Base-by-base conservation (phyloP, 495 filamentous ascomycete genomes). In the Hyphodiscus hymeniophilus region DNA sequence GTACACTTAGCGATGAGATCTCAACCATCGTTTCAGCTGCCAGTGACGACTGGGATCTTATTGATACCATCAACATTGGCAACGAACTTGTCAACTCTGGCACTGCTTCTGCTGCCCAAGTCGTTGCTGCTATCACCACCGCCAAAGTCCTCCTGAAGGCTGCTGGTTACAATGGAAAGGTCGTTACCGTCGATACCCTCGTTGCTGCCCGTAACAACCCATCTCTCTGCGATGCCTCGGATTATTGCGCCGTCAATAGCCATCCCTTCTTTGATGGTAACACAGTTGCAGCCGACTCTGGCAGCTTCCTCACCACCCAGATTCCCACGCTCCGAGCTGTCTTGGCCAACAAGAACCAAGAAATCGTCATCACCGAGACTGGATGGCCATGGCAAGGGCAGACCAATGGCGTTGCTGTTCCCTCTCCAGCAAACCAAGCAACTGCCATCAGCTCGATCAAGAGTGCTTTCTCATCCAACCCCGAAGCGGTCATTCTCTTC, bases 191-290 rank as follows among this genome's bases (percentile, higher is more conserved):
- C 18, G 89, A 95, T 51, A 91, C 85, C 1, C 83, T 85, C 56
- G 69, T 78, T 11, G 78, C 82, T 1, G 70, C 82, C 22, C 64
- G 80, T 44, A 57, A 63, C 32, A 77, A 95, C 51, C 82, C 85
- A 0, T 63, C 74, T 47, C 67, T 95, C 38, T 94, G 89, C 65
- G 59, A 79, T 7, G 72, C 65, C 21, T 84, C 81, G 6, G 89
- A 94, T 54, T 87, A 83, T 63, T 86, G 80, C 55, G 84, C 88
- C 1, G 77, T 82, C 31, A 95, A 95, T 58, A 73, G 77, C 50
- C 89, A 95, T 58, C 75, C 88, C 11, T 95, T 89, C 70, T 95
- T 94, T 60, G 83, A 91, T 51, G 65, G 70, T 2, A 74, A 71
- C 8, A 70, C 76, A 23, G 57, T 50, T 6, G 67, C 89, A 4